Conservation (phyloP, 257 asterid species). For the Lithospermum erythrorhizon region DNA sequence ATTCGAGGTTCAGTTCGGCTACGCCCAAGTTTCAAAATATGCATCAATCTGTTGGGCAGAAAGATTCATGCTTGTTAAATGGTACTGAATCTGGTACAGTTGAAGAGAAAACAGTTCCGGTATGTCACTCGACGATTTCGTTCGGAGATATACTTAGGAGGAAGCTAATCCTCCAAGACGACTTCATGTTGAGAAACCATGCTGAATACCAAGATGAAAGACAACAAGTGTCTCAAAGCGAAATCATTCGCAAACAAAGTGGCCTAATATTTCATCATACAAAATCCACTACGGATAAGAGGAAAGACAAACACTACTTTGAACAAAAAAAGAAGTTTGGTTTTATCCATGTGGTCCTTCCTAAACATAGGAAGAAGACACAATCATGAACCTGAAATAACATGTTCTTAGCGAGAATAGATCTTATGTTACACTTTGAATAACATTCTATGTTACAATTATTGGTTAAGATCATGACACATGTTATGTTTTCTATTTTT, state of each 20-base stretch:
- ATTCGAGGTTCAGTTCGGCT: conserved; percentile 15
- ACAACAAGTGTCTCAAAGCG: conserved; percentile 61
- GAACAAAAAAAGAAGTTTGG: conserved; percentile 86
- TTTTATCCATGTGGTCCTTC: conserved; percentile 67
- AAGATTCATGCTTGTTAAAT: conserved; percentile 20
- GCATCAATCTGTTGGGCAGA: conserved; percentile 17
- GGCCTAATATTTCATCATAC: conserved; percentile 43
- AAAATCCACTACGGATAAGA: conserved; percentile 24
- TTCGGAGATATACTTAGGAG: conserved; percentile 49
- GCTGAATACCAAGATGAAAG: conserved; percentile 39
- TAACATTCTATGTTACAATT: no score
- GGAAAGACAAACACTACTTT: conserved; percentile 40
- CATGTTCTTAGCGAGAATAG: no score
- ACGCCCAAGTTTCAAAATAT: conserved; percentile 50
- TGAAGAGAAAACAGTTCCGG: conserved; percentile 21
- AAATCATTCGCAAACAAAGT: conserved; percentile 72
- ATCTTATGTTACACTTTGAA: no score
- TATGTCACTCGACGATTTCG: conserved; percentile 44
- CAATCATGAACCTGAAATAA: conserved; percentile 17
- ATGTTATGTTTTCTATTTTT: no score
- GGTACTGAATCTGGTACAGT: conserved; percentile 11
- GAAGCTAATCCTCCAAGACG: conserved; percentile 47
- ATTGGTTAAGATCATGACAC: no score
- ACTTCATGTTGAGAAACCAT: conserved; percentile 33
- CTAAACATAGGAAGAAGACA: conserved; percentile 61